Percentiles rank a stretch among this genome's conserved stretches.
phyloP scores from a whole-genome alignment of 2,329 filamentous ascomycete species.

The Fusarium nygamai region DNA sequence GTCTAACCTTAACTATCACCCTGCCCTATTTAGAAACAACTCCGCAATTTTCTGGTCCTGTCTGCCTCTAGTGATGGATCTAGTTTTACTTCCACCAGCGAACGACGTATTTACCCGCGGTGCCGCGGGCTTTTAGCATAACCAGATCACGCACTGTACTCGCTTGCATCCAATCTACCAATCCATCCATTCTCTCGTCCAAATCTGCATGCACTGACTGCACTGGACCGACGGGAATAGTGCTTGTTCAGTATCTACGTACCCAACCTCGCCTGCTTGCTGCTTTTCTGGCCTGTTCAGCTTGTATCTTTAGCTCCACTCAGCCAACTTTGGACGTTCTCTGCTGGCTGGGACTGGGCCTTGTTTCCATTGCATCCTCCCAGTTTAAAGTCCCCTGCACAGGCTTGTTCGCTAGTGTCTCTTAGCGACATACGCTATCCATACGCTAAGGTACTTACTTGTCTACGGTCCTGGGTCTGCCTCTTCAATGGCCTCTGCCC shows the following conservation, averaged over 20 bases:
- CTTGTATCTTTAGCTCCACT: conserved; percentile 1
- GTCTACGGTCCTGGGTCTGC: conserved; percentile 21
- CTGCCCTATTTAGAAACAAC: conserved; percentile 12
- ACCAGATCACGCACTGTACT: conserved; percentile 20
- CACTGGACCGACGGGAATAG: conserved; percentile 21
- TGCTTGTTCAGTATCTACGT: not conserved
- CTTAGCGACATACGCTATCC: conserved; percentile 30
- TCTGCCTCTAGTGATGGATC: not conserved
- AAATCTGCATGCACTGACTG: conserved; percentile 1
- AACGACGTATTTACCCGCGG: not conserved
- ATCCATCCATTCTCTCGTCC: not conserved
- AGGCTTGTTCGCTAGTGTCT: not conserved
- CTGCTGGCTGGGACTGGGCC: conserved; percentile 10
- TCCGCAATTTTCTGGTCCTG: not conserved
- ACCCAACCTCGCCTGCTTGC: not conserved
- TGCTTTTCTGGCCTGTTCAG: not conserved
- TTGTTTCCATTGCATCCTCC: not conserved
- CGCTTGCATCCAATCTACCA: conserved; percentile 3
- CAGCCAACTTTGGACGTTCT: conserved; percentile 2
- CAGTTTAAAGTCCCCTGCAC: conserved; percentile 13
- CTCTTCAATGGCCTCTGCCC: conserved; percentile 43
- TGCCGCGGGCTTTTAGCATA: not conserved
- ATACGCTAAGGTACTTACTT: conserved; percentile 12
- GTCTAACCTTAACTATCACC: not conserved
- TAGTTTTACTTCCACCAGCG: not conserved